These are phyloP conservation scores for Tricholoma bakamatsutake DNA, from an alignment of 768 basidiomycete genomes.

Conservation along the genomic window DNA sequence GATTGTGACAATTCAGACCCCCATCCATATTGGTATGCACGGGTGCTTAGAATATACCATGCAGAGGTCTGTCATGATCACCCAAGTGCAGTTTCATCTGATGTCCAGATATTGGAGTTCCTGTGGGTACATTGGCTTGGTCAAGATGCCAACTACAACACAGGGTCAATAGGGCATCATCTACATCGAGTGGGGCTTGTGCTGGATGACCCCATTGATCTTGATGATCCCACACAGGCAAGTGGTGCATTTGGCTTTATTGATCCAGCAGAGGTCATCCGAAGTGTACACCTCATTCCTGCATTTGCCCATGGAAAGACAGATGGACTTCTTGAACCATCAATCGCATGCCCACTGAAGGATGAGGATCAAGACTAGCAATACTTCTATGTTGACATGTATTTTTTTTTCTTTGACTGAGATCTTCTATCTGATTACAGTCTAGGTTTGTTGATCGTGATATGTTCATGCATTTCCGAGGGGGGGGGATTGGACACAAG, in stretches of 20 bases:
- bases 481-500: neutral
- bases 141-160: constrained; percentile 15
- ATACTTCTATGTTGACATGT: neutral
- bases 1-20: constrained; percentile 6
- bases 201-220: neutral
- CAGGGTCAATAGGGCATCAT: constrained; percentile 33
- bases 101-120: constrained; percentile 26
- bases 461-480: neutral
- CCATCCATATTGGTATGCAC: constrained; percentile 21
- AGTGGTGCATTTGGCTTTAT: constrained; percentile 37
- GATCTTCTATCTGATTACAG: neutral
- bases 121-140: constrained; percentile 38
- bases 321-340: neutral
- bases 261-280: constrained; percentile 32
- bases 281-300: constrained; percentile 17
- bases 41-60: constrained; percentile 20
- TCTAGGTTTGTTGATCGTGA: neutral
- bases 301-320: neutral
- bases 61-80: constrained; percentile 12
- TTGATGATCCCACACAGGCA: constrained; percentile 7
- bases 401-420: neutral
- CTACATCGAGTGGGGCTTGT: too few species aligned
- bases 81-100: neutral
- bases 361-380: neutral
- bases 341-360: neutral